Evolutionary conservation across 1,284 basidiomycete species (phyloP).

Genomic region (Rhodotorula sp.): DNA sequence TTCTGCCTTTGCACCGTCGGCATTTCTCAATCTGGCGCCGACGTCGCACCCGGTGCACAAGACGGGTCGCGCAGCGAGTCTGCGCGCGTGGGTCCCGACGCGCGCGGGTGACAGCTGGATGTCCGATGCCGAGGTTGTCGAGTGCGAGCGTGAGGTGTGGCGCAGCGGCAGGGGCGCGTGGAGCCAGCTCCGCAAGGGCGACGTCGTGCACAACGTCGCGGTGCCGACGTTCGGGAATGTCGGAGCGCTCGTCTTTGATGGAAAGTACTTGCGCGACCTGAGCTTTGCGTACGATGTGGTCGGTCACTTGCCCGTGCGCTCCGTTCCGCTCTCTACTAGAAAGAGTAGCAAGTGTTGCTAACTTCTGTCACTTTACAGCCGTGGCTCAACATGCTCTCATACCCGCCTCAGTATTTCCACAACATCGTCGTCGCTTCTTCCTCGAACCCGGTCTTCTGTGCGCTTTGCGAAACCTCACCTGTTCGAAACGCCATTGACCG

Average conservation of each 20-base stretch:
- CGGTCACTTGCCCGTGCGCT: conserved; percentile 50
- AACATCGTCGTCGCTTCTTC: conserved; percentile 49
- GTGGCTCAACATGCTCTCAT: conserved; percentile 51
- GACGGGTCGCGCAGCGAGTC: conserved; percentile 49
- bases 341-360: not conserved
- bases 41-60: conserved; percentile 38
- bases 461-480: too few species aligned
- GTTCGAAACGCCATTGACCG: too few species aligned
- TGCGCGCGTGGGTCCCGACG: conserved; percentile 52
- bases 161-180: conserved; percentile 43
- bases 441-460: conserved; percentile 42
- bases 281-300: conserved; percentile 48
- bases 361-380: conserved; percentile 10
- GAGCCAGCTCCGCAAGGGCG: conserved; percentile 49
- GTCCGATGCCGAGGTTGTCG: conserved; percentile 45
- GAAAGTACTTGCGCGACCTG: conserved; percentile 49
- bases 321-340: too few species aligned
- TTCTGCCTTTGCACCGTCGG: not conserved
- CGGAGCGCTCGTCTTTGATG: conserved; percentile 51
- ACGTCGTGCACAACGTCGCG: conserved; percentile 52
- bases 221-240: conserved; percentile 40
- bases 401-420: conserved; percentile 52
- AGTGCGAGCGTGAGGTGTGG: conserved; percentile 46
- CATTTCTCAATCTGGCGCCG: conserved; percentile 1
- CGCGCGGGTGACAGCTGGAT: conserved; percentile 40